Conservation (phyloP, 345 rosid species). For the Ceriops zippeliana region DNA sequence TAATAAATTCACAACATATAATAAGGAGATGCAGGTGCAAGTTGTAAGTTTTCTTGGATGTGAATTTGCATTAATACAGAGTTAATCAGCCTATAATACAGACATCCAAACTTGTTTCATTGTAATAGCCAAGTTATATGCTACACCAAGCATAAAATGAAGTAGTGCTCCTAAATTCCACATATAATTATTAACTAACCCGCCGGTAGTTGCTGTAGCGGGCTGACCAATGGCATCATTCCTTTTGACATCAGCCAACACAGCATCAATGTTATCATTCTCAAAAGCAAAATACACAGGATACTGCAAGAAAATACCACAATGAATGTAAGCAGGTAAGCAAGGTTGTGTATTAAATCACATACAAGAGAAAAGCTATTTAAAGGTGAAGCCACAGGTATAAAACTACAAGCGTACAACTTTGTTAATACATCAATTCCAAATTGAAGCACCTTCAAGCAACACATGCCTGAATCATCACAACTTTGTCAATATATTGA, state of each 20-base stretch:
- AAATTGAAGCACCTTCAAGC: neutral
- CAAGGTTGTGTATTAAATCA: neutral
- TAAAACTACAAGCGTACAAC: neutral
- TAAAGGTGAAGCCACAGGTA: neutral
- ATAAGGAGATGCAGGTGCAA: neutral
- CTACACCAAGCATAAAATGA: neutral
- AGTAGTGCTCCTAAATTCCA: no score
- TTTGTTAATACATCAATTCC: no score
- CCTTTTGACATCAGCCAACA: conserved; percentile 78
- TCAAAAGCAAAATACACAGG: conserved; percentile 97
- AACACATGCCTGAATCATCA: no score
- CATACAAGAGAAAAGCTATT: neutral
- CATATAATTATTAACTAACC: conserved; percentile 54
- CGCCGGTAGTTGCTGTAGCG: conserved; percentile 94
- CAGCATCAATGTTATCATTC: conserved; percentile 69
- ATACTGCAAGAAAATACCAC: conserved; percentile 46
- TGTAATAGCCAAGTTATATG: neutral
- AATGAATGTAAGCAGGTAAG: neutral
- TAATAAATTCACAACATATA: neutral
- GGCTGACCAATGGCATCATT: conserved; percentile 86
- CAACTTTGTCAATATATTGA: no score
- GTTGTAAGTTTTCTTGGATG: neutral
- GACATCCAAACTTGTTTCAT: neutral
- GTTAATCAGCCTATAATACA: neutral
- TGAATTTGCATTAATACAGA: conserved; percentile 5